These are phyloP conservation scores for Trichoderma pleuroti DNA, from an alignment of 2,329 filamentous ascomycete genomes.

Conservation along the genomic window DNA sequence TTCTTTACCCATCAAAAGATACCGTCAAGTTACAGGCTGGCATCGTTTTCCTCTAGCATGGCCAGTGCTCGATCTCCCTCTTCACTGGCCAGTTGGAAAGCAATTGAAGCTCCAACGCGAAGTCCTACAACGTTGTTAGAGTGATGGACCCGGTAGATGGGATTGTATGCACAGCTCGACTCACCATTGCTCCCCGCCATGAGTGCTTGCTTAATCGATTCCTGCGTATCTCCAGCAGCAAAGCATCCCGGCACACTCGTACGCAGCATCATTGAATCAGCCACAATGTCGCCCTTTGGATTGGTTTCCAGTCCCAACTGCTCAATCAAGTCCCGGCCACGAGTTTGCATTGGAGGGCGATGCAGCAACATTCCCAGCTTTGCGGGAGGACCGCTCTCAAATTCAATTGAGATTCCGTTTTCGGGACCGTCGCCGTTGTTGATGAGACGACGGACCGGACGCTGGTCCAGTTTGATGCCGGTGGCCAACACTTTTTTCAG, in stretches of 20 bases:
- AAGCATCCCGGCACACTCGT: constrained; percentile 51
- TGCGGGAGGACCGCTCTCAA: constrained; percentile 37
- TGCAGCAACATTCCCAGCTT: constrained; percentile 40
- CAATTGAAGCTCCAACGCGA: constrained; percentile 11
- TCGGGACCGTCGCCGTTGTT: background rate
- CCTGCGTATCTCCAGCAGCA: constrained; percentile 48
- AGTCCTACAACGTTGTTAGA: background rate
- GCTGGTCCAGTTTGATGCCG: constrained; percentile 38
- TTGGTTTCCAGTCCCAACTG: constrained; percentile 40
- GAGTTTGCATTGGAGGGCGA: constrained; percentile 36
- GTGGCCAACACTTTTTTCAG: constrained; percentile 28
- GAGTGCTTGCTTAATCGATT: constrained; percentile 18
- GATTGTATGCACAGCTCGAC: background rate
- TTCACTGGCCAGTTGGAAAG: constrained; percentile 13
- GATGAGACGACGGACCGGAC: constrained; percentile 33
- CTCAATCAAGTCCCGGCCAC: constrained; percentile 41
- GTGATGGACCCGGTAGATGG: no score
- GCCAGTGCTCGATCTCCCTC: constrained; percentile 14
- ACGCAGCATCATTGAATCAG: constrained; percentile 43
- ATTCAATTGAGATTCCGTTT: constrained; percentile 34
- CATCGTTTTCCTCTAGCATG: background rate
- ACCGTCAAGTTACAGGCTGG: background rate
- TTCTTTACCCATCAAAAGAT: no score
- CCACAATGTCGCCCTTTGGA: constrained; percentile 42
- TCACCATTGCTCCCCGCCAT: constrained; percentile 17